Evolutionary conservation across 2,329 filamentous ascomycete species (phyloP).

Genomic region (Trichoderma atrobrunneum): DNA sequence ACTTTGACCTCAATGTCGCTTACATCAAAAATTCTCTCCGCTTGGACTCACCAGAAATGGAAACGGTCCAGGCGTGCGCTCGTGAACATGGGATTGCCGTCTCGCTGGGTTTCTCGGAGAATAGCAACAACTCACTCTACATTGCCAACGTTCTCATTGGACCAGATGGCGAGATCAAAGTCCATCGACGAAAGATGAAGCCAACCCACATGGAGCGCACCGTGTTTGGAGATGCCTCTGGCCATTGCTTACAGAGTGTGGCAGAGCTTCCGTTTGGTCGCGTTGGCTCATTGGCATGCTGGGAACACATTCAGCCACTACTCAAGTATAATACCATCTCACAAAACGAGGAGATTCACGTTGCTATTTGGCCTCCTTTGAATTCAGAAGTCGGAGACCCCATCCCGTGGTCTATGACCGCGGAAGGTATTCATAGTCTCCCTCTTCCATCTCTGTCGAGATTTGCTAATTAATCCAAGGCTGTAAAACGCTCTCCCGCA

Average conservation of each 20-base stretch:
- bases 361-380: neutral
- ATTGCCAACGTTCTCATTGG: conserved; percentile 1
- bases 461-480: neutral
- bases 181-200: conserved; percentile 13
- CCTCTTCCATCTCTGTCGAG: too few relatives aligned
- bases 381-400: neutral
- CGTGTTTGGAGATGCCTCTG: neutral
- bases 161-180: conserved; percentile 1
- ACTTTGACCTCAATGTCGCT: neutral
- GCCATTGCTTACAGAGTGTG: neutral
- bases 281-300: neutral
- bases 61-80: neutral
- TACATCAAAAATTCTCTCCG: conserved; percentile 15
- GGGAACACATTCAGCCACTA: conserved; percentile 8
- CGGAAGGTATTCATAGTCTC: neutral
- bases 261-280: conserved; percentile 4
- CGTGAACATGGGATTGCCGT: conserved; percentile 1
- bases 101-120: conserved; percentile 1
- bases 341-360: conserved; percentile 3
- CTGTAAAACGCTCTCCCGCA: conserved; percentile 8
- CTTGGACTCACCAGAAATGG: conserved; percentile 1
- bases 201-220: conserved; percentile 13
- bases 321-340: neutral
- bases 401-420: neutral
- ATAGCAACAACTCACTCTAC: conserved; percentile 3